phyloP scores from a whole-genome alignment of 139 green algal genomes.

The Spirogloea muscicola region DNA sequence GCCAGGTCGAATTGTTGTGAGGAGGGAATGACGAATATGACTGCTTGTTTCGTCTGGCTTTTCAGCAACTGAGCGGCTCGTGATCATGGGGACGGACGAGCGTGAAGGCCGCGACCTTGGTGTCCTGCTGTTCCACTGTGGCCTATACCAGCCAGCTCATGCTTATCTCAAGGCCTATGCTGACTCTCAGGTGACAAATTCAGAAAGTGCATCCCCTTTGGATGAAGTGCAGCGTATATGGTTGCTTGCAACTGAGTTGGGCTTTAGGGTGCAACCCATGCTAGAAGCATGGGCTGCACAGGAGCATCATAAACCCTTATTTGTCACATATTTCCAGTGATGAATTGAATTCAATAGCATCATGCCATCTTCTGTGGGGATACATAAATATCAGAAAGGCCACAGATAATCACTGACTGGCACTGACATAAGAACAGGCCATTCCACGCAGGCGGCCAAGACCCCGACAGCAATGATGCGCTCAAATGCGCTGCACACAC shows the following conservation, averaged over 20 bases:
- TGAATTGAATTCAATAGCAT: not conserved
- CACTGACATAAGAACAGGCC: too few relatives aligned
- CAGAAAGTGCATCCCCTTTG: not conserved
- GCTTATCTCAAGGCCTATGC: slow-evolving; percentile 3
- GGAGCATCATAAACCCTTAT: too few relatives aligned
- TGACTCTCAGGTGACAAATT: not conserved
- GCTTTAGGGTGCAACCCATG: not conserved
- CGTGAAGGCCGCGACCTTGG: slow-evolving; percentile 5
- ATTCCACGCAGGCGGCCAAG: too few relatives aligned
- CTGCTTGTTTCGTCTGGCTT: not conserved
- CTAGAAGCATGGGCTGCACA: not conserved
- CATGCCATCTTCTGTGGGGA: not conserved
- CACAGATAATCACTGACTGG: too few relatives aligned
- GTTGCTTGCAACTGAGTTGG: not conserved
- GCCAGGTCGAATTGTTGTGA: not conserved
- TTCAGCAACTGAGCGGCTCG: slow-evolving; percentile 10
- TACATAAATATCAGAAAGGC: too few relatives aligned
- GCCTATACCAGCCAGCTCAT: slow-evolving; percentile 7
- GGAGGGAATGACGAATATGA: too few relatives aligned
- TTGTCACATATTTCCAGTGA: too few relatives aligned
- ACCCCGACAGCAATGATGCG: not conserved
- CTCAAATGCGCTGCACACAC: not conserved
- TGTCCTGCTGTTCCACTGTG: slow-evolving; percentile 27
- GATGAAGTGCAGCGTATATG: too few relatives aligned
- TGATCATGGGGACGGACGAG: slow-evolving; percentile 1